Conservation (phyloP, 768 basidiomycete species). For the Mycena venus region DNA sequence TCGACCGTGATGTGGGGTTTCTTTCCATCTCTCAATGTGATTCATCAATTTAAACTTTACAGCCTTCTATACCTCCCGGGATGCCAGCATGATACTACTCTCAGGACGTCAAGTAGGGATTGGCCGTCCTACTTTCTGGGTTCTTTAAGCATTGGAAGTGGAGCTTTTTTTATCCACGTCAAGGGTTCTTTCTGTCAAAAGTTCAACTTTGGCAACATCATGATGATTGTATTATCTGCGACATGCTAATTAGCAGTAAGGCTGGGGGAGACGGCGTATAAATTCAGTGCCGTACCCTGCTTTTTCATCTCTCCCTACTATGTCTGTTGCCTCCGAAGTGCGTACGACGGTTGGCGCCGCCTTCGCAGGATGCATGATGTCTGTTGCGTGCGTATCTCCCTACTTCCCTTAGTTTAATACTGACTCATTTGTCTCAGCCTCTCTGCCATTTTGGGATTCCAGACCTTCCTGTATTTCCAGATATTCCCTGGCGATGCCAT, state of each 20-base stretch:
- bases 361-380: slow-evolving; percentile 12
- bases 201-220: background rate
- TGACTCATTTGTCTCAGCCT: background rate
- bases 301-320: background rate
- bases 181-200: background rate
- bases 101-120: background rate
- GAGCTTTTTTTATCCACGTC: background rate
- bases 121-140: too few relatives aligned
- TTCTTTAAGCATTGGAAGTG: too few relatives aligned
- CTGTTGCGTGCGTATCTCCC: slow-evolving; percentile 10
- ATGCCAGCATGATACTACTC: background rate
- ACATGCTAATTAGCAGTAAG: background rate
- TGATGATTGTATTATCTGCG: background rate
- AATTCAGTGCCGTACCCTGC: background rate
- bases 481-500: slow-evolving; percentile 17
- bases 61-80: background rate
- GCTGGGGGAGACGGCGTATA: background rate
- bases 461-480: slow-evolving; percentile 24
- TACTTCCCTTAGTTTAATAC: background rate
- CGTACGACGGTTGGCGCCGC: slow-evolving; percentile 1
- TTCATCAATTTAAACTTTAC: background rate
- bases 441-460: slow-evolving; percentile 27
- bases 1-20: too few relatives aligned
- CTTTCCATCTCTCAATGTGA: background rate
- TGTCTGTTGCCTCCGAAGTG: background rate